Percentiles rank a stretch among this genome's conserved stretches.
phyloP scores from a whole-genome alignment of 805 yeast species.

The Cyberlindnera xishuangbannaensis region DNA sequence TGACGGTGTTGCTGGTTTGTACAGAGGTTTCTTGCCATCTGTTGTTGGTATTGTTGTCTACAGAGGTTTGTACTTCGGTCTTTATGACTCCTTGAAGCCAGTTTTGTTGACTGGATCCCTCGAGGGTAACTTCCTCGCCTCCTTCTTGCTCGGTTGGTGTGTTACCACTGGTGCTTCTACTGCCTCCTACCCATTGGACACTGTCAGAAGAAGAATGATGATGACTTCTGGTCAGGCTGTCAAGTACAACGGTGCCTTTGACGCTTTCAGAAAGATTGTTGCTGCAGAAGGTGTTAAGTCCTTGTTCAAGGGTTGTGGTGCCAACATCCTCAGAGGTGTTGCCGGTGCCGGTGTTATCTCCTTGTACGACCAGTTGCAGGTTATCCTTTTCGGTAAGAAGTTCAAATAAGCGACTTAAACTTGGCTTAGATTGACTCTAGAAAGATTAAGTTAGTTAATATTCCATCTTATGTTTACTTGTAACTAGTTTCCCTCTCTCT shows the following conservation, averaged over 20 bases:
- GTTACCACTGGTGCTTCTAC: constrained; percentile 98
- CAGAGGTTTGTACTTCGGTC: constrained; percentile 99
- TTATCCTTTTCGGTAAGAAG: constrained; percentile 93
- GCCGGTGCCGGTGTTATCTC: constrained; percentile 99
- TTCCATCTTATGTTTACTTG: constrained; percentile 7
- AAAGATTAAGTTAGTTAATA: constrained; percentile 22
- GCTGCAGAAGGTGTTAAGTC: constrained; percentile 93
- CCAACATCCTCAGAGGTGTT: constrained; percentile 99
- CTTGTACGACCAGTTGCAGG: constrained; percentile 94
- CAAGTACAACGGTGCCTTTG: constrained; percentile 92
- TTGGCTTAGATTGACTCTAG: constrained; percentile 53
- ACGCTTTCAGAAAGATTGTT: constrained; percentile 85
- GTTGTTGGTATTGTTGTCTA: constrained; percentile 95
- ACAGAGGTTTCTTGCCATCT: constrained; percentile 99
- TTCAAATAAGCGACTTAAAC: constrained; percentile 44
- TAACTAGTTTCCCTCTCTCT: constrained; percentile 1
- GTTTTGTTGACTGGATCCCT: constrained; percentile 89
- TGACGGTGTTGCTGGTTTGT: constrained; percentile 97
- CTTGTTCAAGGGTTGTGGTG: constrained; percentile 98
- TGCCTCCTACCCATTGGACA: constrained; percentile 98
- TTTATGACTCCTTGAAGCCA: constrained; percentile 95
- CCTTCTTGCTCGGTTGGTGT: constrained; percentile 95
- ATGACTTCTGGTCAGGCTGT: constrained; percentile 99
- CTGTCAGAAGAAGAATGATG: constrained; percentile 99
- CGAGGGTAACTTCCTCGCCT: constrained; percentile 91